phyloP scores from a whole-genome alignment of 495 filamentous ascomycete species.

The Penicillium arizonense region DNA sequence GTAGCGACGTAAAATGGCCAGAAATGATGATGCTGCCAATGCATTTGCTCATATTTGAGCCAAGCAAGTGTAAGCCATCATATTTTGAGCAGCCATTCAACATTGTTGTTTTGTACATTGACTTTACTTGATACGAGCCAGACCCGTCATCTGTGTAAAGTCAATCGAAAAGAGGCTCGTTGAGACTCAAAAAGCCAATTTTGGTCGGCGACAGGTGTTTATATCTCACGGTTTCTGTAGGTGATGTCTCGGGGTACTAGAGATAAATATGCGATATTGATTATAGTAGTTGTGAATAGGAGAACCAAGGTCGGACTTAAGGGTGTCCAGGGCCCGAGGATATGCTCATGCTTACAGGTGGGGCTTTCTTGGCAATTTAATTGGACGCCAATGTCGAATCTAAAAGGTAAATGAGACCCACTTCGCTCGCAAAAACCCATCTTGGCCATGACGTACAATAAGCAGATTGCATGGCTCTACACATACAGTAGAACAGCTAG shows the following conservation, averaged over 20 bases:
- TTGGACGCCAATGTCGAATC: neutral
- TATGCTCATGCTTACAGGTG: constrained; percentile 1
- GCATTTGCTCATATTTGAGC: neutral
- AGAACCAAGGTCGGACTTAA: neutral
- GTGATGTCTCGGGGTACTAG: too few species aligned
- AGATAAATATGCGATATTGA: neutral
- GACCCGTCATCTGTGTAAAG: constrained; percentile 34
- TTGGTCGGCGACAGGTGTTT: neutral
- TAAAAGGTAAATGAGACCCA: neutral
- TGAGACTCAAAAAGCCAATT: neutral
- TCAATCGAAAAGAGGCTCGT: constrained; percentile 1
- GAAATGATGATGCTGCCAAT: constrained; percentile 16
- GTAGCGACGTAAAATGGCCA: constrained; percentile 24
- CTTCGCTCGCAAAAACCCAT: neutral
- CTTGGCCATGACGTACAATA: constrained; percentile 7
- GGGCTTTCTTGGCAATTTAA: neutral
- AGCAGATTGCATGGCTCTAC: neutral
- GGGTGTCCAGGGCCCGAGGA: neutral
- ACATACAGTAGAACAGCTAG: too few species aligned
- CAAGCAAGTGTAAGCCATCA: neutral
- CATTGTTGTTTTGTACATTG: constrained; percentile 13
- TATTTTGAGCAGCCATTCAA: neutral
- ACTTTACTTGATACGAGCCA: constrained; percentile 26
- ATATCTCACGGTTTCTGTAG: too few species aligned
- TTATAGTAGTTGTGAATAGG: too few species aligned